phyloP scores from a whole-genome alignment of 2,329 filamentous ascomycete genomes.

The Aspergillus puulaauensis region DNA sequence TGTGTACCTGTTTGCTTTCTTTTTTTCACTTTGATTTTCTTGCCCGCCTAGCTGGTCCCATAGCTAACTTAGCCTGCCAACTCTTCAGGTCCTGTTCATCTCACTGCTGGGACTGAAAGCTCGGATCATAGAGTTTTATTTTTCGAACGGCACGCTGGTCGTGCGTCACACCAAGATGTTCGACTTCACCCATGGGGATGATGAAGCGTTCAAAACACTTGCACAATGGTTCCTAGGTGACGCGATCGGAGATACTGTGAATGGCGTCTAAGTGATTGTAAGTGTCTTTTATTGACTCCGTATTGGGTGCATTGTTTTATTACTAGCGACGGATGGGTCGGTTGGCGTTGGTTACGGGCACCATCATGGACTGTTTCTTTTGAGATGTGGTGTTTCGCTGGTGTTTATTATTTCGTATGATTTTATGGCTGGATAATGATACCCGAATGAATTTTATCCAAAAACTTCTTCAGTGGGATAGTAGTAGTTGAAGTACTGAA shows the following conservation, averaged over 20 bases:
- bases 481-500: no score
- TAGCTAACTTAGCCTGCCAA: neutral
- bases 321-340: no score
- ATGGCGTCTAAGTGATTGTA: neutral
- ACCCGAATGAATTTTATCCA: no score
- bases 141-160: neutral
- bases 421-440: no score
- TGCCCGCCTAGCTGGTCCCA: neutral
- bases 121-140: neutral
- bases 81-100: neutral
- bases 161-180: neutral
- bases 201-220: neutral
- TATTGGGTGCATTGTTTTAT: no score
- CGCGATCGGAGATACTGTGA: neutral
- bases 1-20: no score
- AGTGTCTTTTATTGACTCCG: no score
- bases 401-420: no score
- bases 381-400: no score
- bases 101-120: accelerated
- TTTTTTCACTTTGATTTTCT: neutral
- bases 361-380: no score
- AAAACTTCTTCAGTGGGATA: no score
- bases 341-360: no score
- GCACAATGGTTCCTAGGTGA: neutral
- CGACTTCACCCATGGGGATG: neutral